Conservation (phyloP, 257 asterid species). For the Solanum sejunctum region DNA sequence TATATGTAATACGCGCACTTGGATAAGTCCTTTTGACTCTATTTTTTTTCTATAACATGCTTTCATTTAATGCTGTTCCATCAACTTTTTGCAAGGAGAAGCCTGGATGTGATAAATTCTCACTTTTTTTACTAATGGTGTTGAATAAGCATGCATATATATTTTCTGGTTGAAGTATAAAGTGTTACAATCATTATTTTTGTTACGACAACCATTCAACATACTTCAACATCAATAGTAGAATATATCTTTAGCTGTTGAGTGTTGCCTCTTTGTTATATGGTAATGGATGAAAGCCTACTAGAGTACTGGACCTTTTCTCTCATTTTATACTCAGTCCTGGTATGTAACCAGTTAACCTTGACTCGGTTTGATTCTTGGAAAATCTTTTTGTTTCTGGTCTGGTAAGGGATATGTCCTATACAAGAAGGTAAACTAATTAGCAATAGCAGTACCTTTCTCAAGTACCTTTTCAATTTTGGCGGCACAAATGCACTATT, state of each 20-base stretch:
- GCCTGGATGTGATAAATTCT: not conserved
- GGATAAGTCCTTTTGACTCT: not conserved
- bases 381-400: not conserved
- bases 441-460: not conserved
- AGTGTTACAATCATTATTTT: not conserved
- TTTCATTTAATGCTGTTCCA: not conserved
- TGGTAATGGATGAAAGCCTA: not conserved
- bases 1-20: not conserved
- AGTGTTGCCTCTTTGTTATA: not conserved
- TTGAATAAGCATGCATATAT: not conserved
- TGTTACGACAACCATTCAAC: not conserved
- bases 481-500: not conserved
- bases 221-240: not conserved
- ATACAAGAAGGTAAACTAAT: not conserved
- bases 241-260: not conserved
- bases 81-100: not conserved
- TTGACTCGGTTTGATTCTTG: not conserved
- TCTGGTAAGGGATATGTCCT: not conserved
- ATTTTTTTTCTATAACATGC: not conserved
- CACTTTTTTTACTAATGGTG: not conserved
- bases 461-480: not conserved
- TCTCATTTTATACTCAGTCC: not conserved
- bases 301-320: not conserved
- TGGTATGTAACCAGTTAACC: not conserved
- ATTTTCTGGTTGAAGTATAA: not conserved